These are phyloP conservation scores for Tilletia walkeri DNA, from an alignment of 1,284 basidiomycete genomes.

Conservation along the genomic window DNA sequence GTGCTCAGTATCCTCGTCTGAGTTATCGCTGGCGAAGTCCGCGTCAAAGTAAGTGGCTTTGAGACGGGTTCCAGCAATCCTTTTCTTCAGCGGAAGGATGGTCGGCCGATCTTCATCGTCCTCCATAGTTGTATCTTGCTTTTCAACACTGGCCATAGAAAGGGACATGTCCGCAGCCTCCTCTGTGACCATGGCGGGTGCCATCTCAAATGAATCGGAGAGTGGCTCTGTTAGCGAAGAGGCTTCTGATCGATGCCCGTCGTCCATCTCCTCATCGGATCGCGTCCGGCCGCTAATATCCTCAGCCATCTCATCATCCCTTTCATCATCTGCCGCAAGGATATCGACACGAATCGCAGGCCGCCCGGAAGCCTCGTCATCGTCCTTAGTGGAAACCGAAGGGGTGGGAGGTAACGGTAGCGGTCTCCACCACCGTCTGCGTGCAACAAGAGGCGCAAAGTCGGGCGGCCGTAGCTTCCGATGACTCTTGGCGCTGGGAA, in stretches of 20 bases:
- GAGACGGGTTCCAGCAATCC: conserved; percentile 44
- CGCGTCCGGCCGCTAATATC: not conserved
- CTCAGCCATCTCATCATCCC: conserved; percentile 4
- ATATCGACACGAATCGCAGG: not conserved
- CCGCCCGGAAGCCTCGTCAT: conserved; percentile 11
- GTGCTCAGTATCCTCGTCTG: not conserved
- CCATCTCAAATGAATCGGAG: conserved; percentile 23
- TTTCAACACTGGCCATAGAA: not conserved
- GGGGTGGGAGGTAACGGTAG: conserved; percentile 35
- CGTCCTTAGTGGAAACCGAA: conserved; percentile 26
- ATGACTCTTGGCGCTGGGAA: conserved; percentile 34
- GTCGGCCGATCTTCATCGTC: conserved; percentile 20
- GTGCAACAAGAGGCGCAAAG: conserved; percentile 49
- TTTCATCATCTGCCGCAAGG: not conserved
- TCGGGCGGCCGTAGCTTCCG: conserved; percentile 40
- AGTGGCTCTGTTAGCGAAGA: conserved; percentile 45
- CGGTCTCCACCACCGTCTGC: conserved; percentile 39
- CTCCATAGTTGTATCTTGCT: conserved; percentile 13
- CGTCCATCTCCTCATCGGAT: conserved; percentile 17
- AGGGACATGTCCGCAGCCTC: not conserved
- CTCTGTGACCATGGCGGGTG: not conserved
- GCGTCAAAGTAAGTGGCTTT: conserved; percentile 36
- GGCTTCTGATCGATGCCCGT: conserved; percentile 27
- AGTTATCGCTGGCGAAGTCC: conserved; percentile 17
- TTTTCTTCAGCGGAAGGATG: conserved; percentile 49